Evolutionary conservation across 345 rosid genomes (phyloP).

Genomic region (Gossypium bickii): DNA sequence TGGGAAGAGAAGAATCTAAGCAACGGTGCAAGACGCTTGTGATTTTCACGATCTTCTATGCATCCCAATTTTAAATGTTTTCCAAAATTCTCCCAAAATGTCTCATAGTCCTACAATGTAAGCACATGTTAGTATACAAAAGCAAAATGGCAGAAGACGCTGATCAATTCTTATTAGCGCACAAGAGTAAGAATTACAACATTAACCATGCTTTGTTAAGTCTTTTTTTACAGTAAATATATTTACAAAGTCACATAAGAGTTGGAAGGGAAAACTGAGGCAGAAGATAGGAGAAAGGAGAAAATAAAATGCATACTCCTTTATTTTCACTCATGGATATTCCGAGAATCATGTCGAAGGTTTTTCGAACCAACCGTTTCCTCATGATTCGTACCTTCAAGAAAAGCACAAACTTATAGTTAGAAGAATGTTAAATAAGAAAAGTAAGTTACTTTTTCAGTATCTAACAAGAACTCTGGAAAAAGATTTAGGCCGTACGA

Average conservation of each 20-base stretch:
- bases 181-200: not conserved
- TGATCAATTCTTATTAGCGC: not conserved
- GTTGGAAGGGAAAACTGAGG: not conserved
- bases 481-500: conserved; percentile 42
- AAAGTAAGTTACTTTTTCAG: not conserved
- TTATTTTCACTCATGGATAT: conserved; percentile 85
- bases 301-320: conserved; percentile 44
- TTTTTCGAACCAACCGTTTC: conserved; percentile 86
- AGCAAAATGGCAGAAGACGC: not conserved
- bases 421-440: not conserved
- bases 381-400: conserved; percentile 85
- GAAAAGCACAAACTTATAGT: conserved; percentile 18
- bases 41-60: conserved; percentile 95
- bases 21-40: conserved; percentile 93
- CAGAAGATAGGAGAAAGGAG: not conserved
- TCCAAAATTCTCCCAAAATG: conserved; percentile 92
- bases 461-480: not conserved
- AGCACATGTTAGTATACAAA: not conserved
- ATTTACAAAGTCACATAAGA: not conserved
- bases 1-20: conserved; percentile 93
- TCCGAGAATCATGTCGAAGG: conserved; percentile 94
- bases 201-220: not conserved
- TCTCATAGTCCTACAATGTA: conserved; percentile 77
- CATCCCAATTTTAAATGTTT: conserved; percentile 87
- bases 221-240: not conserved